phyloP scores from a whole-genome alignment of 148 eudicot genomes.

The Drosera capensis region DNA sequence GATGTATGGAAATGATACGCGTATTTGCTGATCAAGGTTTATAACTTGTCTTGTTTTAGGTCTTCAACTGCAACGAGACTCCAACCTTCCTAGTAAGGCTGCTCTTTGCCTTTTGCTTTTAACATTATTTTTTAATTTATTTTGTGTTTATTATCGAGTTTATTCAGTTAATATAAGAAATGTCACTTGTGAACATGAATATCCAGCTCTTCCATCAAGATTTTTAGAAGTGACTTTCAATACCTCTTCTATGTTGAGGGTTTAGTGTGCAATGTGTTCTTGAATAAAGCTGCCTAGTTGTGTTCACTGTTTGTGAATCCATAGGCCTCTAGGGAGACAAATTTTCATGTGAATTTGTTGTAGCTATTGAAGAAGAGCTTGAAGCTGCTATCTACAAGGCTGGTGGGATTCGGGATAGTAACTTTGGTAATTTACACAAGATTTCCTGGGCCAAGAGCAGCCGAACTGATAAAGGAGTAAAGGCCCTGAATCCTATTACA shows the following conservation, averaged over 20 bases:
- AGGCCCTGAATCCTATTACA: constrained; percentile 3
- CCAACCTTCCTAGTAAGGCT: constrained; percentile 47
- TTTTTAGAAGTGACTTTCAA: too few species aligned
- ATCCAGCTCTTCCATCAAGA: too few species aligned
- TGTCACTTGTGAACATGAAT: too few species aligned
- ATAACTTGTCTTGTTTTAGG: constrained; percentile 18
- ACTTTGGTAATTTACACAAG: constrained; percentile 63
- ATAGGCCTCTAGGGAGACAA: constrained; percentile 13
- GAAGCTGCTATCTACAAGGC: constrained; percentile 72
- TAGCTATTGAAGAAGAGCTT: constrained; percentile 78
- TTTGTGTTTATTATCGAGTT: neutral
- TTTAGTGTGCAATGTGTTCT: neutral
- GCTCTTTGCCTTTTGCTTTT: neutral
- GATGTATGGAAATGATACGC: neutral
- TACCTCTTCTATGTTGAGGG: too few species aligned
- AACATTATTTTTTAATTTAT: neutral
- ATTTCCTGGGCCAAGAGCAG: constrained; percentile 88
- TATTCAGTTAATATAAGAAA: neutral
- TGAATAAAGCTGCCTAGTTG: neutral
- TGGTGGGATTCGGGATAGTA: constrained; percentile 76
- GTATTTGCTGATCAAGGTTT: neutral
- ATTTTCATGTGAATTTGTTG: constrained; percentile 21
- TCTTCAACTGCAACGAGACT: constrained; percentile 59
- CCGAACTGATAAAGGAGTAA: constrained; percentile 91
- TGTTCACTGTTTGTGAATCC: constrained; percentile 1